Base-by-base conservation (phyloP, 768 basidiomycete genomes). In the Lactifluus hygrophoroides region DNA sequence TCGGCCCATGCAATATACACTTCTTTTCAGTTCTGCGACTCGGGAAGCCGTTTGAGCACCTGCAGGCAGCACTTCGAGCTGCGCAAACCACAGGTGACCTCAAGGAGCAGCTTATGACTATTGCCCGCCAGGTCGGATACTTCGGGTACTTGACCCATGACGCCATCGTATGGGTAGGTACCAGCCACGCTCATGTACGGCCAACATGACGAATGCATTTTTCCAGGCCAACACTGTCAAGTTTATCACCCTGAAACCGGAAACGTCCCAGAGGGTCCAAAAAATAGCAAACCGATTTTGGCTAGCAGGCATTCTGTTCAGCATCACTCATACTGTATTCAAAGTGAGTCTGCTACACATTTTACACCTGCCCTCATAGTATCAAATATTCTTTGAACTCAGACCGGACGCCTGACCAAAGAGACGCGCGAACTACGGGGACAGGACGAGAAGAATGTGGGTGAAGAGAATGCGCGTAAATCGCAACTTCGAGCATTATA, bases 1-100 rank as follows among this genome's bases (percentile, higher is more conserved):
- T 23, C 10, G 25, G 28, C 13, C 10, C 3, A 28, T 52, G 13
- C 14, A 23, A 19, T 27, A 46, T 23, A 16, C 49, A 3, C n/a
- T 54, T n/a, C 37, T 46, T n/a, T 23, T 28, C 46, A 98, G 95
- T 96, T 37, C 77, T 98, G 78, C 84, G 96, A 16, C 76, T 99
- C 53, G 92, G 93, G 65, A 95, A 97, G 72, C 93, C 94, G 8
- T 65, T 94, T 62, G 96, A 99, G 69, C 92, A 96, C 72, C 76
- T 94, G 6, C 95, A 98, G 70, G 83, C 91, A 1, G 94, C 91
- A 30, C 74, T 96, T 45, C 85, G 85, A 51, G 85, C 88, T 19
- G 74, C 83, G 3, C 71, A 84, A 27, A 69, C 79, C 1, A 61
- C 81, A 4, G 77, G 77, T 6, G 79, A 84, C 56, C 64, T 84